Base-by-base conservation (phyloP, 352 stramenopile genomes). In the Pythium insidiosum region DNA sequence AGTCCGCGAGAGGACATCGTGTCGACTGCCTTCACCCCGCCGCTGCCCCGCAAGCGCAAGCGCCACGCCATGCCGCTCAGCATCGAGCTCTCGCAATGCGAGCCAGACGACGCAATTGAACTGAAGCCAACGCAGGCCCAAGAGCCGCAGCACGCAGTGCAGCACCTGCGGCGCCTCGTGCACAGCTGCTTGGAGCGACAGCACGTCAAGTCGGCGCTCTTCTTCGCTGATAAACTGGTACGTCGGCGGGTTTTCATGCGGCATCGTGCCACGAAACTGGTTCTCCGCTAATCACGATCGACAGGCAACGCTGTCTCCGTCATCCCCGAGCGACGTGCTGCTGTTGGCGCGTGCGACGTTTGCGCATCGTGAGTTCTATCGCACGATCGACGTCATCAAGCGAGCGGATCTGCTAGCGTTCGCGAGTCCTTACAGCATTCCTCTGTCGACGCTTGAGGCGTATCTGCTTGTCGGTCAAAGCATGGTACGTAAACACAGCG, bases 321-420 rank as follows among this genome's bases (percentile, higher is more conserved):
- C 19, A 2, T 48, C 79, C 23, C 51, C 68, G 2, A 30, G 41
- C 2, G 79, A 91, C 40, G 70, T 78, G 41, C 62, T 94, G 35
- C 53, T 94, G 24, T 88, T 93, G 43, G 80, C 80, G 4, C 63
- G 88, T 38, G 69, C 75, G 12, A 93, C 78, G 44, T 92, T 73
- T 20, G 15, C 59, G 11, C 84, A 79, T 21, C 52, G 57, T 13
- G 67, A 94, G 45, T 91, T 71, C 40, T 70, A 93, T 42, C 74
- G 79, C 25, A 74, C 81, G 15, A 89, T 93, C 39, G 73, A 90
- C 49, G 52, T 68, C 13, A 59, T 94, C 31, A 83, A 80, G 50
- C 61, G 59, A 19, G 56, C 71, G 1, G 56, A 45, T 4, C 43
- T 90, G 2, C 52, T 80, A 23, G 48, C 68, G 12, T 38, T 72